A percentile compares a stretch with the other conserved stretches of the same genome.
These are phyloP conservation scores for Hanseniaspora meyeri DNA, from an alignment of 805 yeast species.

Conservation along the genomic window DNA sequence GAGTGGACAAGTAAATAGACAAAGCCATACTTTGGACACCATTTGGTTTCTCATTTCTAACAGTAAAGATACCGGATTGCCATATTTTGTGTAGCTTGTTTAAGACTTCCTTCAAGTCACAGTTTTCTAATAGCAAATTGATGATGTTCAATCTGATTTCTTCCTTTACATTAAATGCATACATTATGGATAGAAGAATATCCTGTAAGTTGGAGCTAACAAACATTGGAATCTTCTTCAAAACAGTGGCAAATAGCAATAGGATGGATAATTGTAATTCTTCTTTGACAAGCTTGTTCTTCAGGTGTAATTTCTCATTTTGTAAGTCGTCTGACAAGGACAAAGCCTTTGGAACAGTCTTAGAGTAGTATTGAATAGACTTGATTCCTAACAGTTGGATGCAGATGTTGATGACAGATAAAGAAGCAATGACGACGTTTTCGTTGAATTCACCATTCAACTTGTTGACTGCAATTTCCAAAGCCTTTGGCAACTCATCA, in stretches of 20 bases:
- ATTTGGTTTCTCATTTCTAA: conserved; percentile 15
- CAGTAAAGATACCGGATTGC: conserved; percentile 30
- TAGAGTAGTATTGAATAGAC: conserved; percentile 71
- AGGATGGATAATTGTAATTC: conserved; percentile 55
- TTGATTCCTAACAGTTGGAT: conserved; percentile 73
- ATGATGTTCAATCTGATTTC: conserved; percentile 50
- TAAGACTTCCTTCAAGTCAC: conserved; percentile 54
- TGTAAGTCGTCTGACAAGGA: conserved; percentile 30
- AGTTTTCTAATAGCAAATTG: conserved; percentile 47
- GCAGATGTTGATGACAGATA: conserved; percentile 57
- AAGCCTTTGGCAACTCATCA: conserved; percentile 35
- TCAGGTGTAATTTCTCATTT: conserved; percentile 18
- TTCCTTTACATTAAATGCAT: conserved; percentile 46
- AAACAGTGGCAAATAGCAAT: conserved; percentile 57
- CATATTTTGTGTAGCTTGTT: conserved; percentile 53
- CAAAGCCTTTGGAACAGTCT: conserved; percentile 65
- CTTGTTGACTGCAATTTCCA: conserved; percentile 40
- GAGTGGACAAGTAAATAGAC: conserved; percentile 55
- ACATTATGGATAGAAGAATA: conserved; percentile 46
- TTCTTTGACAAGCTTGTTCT: conserved; percentile 11
- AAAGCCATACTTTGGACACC: conserved; percentile 37
- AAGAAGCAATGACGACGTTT: conserved; percentile 60
- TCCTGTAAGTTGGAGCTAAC: conserved; percentile 56
- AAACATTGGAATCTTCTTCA: conserved; percentile 78
- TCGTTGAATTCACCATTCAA: conserved; percentile 37